phyloP scores from a whole-genome alignment of 2,329 filamentous ascomycete genomes.

The Zymoseptoria brevis region DNA sequence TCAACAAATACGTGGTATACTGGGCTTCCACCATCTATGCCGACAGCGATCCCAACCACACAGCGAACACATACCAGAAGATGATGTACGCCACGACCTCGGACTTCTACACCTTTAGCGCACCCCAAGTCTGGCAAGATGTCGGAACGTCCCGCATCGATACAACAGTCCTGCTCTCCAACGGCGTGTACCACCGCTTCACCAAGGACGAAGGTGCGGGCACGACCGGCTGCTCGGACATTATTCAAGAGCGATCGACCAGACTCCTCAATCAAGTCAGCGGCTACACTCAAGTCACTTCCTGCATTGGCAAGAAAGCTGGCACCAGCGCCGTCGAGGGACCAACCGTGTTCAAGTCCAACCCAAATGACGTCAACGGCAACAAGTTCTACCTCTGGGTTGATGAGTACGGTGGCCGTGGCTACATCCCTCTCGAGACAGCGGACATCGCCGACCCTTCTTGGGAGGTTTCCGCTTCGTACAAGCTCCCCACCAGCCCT shows the following conservation, averaged over 20 bases:
- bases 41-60: constrained; percentile 42
- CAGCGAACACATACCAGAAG: constrained; percentile 43
- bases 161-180: constrained; percentile 42
- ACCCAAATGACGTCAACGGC: constrained; percentile 42
- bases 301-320: constrained; percentile 46
- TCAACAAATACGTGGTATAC: constrained; percentile 41
- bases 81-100: constrained; percentile 51
- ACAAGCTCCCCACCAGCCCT: constrained; percentile 42
- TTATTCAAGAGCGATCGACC: constrained; percentile 45
- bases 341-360: constrained; percentile 46
- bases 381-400: constrained; percentile 50
- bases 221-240: constrained; percentile 46
- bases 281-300: constrained; percentile 39
- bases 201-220: constrained; percentile 48
- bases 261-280: constrained; percentile 35
- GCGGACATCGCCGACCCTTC: constrained; percentile 41
- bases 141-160: constrained; percentile 46
- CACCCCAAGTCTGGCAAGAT: constrained; percentile 47
- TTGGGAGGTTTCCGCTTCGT: constrained; percentile 42
- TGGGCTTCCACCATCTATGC: constrained; percentile 44
- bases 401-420: constrained; percentile 45
- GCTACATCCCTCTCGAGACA: constrained; percentile 49
- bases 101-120: constrained; percentile 48
- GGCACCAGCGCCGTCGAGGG: constrained; percentile 45
- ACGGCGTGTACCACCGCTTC: constrained; percentile 43